Percentiles rank a stretch among this genome's conserved stretches.
Evolutionary conservation across 2,329 filamentous ascomycete species (phyloP).

Genomic region (Pseudogymnoascus sp.): DNA sequence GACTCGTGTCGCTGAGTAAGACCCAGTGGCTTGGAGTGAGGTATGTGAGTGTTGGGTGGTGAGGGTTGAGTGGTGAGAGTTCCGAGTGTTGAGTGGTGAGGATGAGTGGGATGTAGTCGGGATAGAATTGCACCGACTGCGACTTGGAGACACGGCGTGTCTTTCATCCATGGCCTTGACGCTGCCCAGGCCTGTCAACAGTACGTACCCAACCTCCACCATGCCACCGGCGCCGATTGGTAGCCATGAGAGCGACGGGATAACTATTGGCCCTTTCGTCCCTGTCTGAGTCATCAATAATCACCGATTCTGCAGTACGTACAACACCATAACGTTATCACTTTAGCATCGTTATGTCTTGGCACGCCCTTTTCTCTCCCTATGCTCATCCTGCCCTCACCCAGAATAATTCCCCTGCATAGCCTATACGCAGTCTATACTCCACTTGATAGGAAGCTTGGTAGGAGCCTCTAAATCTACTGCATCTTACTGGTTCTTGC

Average conservation of each 20-base stretch:
- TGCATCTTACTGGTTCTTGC: not conserved
- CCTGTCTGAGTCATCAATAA: not conserved
- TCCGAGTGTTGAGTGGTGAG: not conserved
- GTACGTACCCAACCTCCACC: not conserved
- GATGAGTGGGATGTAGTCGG: not conserved
- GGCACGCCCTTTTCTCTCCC: not conserved
- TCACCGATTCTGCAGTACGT: not conserved
- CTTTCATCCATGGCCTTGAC: not conserved
- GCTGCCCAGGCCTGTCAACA: not conserved
- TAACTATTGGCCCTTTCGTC: not conserved
- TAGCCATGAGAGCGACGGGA: not conserved
- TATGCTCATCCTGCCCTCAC: not conserved
- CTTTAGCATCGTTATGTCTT: not conserved
- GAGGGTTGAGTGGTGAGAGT: not conserved
- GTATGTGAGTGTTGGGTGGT: not conserved
- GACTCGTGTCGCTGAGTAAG: not conserved
- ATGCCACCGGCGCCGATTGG: not conserved
- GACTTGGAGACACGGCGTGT: not conserved
- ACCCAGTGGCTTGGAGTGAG: not conserved
- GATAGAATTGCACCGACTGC: not conserved
- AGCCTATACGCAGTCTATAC: not conserved
- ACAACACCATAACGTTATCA: slow-evolving; percentile 7
- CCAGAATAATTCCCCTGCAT: not conserved
- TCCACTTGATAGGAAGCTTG: not conserved
- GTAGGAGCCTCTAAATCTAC: not conserved